Conservation (phyloP, 352 stramenopile species). For the Halophytophthora polymorphica region DNA sequence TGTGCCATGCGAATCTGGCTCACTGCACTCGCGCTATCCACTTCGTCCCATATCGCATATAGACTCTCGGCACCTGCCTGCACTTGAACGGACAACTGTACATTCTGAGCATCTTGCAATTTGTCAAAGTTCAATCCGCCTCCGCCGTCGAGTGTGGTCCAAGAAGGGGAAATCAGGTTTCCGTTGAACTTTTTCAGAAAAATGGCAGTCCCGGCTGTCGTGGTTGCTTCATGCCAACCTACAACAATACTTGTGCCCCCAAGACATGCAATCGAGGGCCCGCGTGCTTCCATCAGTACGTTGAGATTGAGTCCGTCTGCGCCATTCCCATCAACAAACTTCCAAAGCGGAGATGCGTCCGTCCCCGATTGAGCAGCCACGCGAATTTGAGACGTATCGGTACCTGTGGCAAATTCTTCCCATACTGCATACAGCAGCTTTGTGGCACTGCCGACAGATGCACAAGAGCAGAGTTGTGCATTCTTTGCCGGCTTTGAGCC, state of each 20-base stretch:
- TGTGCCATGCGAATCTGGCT: constrained; percentile 46
- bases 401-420: constrained; percentile 39
- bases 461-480: constrained; percentile 40
- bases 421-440: constrained; percentile 44
- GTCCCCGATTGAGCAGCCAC: constrained; percentile 45
- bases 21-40: constrained; percentile 12
- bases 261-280: constrained; percentile 42
- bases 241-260: constrained; percentile 31
- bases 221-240: constrained; percentile 48
- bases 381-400: constrained; percentile 38
- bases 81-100: constrained; percentile 28
- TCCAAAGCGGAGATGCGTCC: constrained; percentile 36
- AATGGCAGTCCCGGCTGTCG: constrained; percentile 12
- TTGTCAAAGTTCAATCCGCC: constrained; percentile 46
- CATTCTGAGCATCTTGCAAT: constrained; percentile 37
- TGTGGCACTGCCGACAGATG: constrained; percentile 7
- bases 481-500: constrained; percentile 27
- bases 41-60: constrained; percentile 56
- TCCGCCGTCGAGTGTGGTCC: constrained; percentile 31
- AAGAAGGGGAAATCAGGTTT: constrained; percentile 29
- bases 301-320: constrained; percentile 43
- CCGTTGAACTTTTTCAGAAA: constrained; percentile 44
- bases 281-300: constrained; percentile 16
- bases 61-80: constrained; percentile 22
- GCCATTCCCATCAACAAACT: constrained; percentile 49